A percentile compares a stretch with the other conserved stretches of the same genome.
Conservation (phyloP, 257 asterid genomes). For the Paulownia fortunei region DNA sequence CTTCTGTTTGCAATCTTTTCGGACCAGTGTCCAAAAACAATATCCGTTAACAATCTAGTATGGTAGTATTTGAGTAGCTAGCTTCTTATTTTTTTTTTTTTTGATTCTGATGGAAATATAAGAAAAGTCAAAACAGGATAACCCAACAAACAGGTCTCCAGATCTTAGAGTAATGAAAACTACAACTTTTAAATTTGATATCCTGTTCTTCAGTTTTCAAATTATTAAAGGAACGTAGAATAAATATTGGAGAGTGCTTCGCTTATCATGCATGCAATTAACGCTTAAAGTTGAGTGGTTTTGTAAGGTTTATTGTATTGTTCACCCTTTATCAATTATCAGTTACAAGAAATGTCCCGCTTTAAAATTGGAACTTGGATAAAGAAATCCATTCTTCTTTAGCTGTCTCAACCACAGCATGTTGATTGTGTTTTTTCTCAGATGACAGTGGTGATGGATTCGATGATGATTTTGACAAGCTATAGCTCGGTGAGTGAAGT, state of each 20-base stretch:
- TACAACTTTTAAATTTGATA: background rate
- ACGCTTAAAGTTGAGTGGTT: background rate
- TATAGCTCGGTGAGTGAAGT: slow-evolving; percentile 59
- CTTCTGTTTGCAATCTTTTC: background rate
- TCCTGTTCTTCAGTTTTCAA: background rate
- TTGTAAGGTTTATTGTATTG: background rate
- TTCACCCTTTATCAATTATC: background rate
- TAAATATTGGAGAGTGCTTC: background rate
- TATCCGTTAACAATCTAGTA: background rate
- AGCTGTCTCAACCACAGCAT: background rate
- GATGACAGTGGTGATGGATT: slow-evolving; percentile 58
- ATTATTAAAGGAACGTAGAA: background rate
- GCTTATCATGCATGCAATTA: no score
- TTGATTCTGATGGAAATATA: background rate
- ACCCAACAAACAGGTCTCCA: background rate
- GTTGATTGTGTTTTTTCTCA: slow-evolving; percentile 30
- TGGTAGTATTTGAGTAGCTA: background rate
- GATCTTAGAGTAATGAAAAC: background rate
- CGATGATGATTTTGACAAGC: slow-evolving; percentile 75
- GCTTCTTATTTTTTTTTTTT: background rate
- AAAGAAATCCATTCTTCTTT: background rate
- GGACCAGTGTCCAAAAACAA: background rate
- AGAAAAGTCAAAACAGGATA: background rate
- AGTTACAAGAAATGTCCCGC: background rate
- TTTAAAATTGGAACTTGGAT: background rate